Percentiles rank a stretch among this genome's conserved stretches.
These are phyloP conservation scores for Aspergillus sp. DNA, from an alignment of 2,329 filamentous ascomycete genomes.

Conservation along the genomic window DNA sequence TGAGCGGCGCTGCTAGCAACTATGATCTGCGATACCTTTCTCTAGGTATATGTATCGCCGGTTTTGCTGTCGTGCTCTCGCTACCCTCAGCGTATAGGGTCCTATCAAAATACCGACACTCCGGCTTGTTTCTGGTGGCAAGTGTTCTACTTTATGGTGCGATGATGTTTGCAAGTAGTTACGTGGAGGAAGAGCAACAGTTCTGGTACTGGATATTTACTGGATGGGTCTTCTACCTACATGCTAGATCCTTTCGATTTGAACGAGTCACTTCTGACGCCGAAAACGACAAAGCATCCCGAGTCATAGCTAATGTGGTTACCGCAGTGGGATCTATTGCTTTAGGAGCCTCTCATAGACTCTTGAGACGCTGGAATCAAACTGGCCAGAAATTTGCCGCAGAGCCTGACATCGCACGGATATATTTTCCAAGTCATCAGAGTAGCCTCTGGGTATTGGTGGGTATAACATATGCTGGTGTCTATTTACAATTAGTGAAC, in stretches of 20 bases:
- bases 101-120: constrained; percentile 27
- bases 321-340: constrained; percentile 35
- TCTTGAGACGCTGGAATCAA: constrained; percentile 86
- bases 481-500: constrained; percentile 47
- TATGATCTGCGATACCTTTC: constrained; percentile 66
- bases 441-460: constrained; percentile 73
- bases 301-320: constrained; percentile 1
- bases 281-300: not conserved
- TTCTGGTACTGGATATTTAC: constrained; percentile 91
- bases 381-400: constrained; percentile 95
- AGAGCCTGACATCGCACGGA: constrained; percentile 80
- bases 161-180: constrained; percentile 98
- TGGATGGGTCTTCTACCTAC: constrained; percentile 50
- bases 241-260: constrained; percentile 33
- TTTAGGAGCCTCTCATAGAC: constrained; percentile 62
- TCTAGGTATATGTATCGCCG: constrained; percentile 37
- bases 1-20: constrained; percentile 90
- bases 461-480: constrained; percentile 65
- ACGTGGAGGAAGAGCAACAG: constrained; percentile 96
- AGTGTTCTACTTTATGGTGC: constrained; percentile 66
- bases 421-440: constrained; percentile 64
- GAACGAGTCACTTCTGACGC: constrained; percentile 1
- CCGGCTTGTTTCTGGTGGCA: constrained; percentile 45
- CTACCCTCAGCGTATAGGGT: constrained; percentile 29
- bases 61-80: constrained; percentile 45